phyloP scores from a whole-genome alignment of 148 eudicot genomes.

The Cornus kousa region DNA sequence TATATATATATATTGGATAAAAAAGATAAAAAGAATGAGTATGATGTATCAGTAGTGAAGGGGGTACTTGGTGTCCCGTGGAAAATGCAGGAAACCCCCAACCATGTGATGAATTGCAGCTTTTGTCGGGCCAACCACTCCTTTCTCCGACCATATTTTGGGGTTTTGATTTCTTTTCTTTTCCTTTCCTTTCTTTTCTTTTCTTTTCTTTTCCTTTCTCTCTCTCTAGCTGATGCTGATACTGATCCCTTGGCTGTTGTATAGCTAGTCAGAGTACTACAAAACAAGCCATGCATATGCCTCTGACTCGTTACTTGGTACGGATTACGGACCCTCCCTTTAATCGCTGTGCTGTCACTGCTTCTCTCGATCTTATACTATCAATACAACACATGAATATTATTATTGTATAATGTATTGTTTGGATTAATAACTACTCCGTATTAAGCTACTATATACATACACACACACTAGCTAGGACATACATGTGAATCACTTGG shows the following conservation, averaged over 20 bases:
- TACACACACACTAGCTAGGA: too few relatives aligned
- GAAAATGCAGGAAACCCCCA: conserved; percentile 2
- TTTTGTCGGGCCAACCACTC: conserved; percentile 27
- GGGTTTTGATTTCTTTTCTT: not conserved
- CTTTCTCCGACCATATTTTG: conserved; percentile 13
- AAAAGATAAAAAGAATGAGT: not conserved
- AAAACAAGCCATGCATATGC: not conserved
- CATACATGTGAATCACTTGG: too few relatives aligned
- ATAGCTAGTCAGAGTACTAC: not conserved
- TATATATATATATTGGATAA: not conserved
- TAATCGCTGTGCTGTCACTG: not conserved
- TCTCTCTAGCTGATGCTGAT: not conserved
- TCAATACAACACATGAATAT: too few relatives aligned
- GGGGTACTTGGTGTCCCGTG: not conserved
- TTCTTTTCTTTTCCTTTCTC: not conserved
- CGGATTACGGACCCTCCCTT: not conserved
- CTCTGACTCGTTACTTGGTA: conserved; percentile 6
- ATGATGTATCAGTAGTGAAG: not conserved
- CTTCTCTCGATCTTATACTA: not conserved
- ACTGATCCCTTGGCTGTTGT: not conserved
- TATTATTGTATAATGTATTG: too few relatives aligned
- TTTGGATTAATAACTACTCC: too few relatives aligned
- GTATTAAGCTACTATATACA: too few relatives aligned
- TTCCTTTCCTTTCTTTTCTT: not conserved
- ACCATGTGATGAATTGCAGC: conserved; percentile 13